Evolutionary conservation across 495 filamentous ascomycete species (phyloP).

Genomic region (Clavariopsis aquatica): DNA sequence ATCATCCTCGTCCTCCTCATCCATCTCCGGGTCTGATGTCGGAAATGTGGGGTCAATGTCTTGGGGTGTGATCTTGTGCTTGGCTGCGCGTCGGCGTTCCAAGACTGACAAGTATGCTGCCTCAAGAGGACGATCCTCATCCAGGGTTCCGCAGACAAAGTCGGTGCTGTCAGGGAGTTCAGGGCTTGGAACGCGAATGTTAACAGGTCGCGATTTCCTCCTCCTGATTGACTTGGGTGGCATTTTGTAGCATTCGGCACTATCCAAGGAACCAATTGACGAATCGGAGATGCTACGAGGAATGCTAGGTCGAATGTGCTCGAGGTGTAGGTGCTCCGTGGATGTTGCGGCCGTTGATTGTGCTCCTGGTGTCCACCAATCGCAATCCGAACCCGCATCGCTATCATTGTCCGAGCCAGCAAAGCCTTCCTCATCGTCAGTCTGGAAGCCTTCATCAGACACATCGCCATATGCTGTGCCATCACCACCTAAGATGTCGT

Average conservation of each 20-base stretch:
- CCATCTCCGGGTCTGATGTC: conserved; percentile 78
- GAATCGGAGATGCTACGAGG: conserved; percentile 60
- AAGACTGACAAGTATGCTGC: conserved; percentile 85
- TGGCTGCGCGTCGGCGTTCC: conserved; percentile 75
- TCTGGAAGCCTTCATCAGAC: conserved; percentile 74
- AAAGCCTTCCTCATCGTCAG: conserved; percentile 94
- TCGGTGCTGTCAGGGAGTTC: conserved; percentile 95
- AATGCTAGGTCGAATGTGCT: conserved; percentile 46
- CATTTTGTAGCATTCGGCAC: conserved; percentile 41
- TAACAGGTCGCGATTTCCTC: conserved; percentile 49
- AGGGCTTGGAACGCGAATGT: conserved; percentile 71
- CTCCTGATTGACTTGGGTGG: conserved; percentile 12
- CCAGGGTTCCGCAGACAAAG: conserved; percentile 95
- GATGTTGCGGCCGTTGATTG: conserved; percentile 60
- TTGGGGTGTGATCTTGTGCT: conserved; percentile 77
- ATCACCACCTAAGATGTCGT: conserved; percentile 52
- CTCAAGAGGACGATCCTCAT: conserved; percentile 93
- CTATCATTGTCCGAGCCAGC: conserved; percentile 85
- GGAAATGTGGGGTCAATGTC: conserved; percentile 98
- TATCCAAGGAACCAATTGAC: conserved; percentile 64
- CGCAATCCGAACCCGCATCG: conserved; percentile 69
- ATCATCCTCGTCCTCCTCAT: conserved; percentile 61
- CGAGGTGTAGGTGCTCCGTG: conserved; percentile 52
- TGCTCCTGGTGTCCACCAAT: conserved; percentile 73
- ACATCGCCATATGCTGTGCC: conserved; percentile 52